These are phyloP conservation scores for Boletus rubroflammeus DNA, from an alignment of 768 basidiomycete species.

Conservation along the genomic window DNA sequence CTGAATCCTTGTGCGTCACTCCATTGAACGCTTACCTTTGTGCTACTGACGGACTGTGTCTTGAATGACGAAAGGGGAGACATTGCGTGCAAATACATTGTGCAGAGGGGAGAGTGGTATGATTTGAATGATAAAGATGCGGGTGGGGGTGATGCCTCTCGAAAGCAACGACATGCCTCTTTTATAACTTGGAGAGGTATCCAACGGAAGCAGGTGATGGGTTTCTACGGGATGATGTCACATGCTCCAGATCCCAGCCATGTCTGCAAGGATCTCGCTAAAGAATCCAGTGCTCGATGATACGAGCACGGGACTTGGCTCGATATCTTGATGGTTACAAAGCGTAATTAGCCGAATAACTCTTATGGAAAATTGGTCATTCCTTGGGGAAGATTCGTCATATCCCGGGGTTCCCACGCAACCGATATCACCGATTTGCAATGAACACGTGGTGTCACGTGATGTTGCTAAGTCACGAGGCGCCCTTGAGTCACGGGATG, in stretches of 20 bases:
- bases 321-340: too few relatives aligned
- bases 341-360: too few relatives aligned
- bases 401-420: too few relatives aligned
- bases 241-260: slow-evolving; percentile 14
- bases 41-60: slow-evolving; percentile 20
- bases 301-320: too few relatives aligned
- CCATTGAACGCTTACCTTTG: slow-evolving; percentile 14
- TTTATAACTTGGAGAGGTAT: slow-evolving; percentile 17
- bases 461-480: too few relatives aligned
- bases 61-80: slow-evolving; percentile 19
- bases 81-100: slow-evolving; percentile 9
- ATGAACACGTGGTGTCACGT: too few relatives aligned
- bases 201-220: background rate
- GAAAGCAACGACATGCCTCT: background rate
- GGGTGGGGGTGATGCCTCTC: background rate
- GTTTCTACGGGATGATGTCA: background rate
- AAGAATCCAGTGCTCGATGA: background rate
- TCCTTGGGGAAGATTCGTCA: too few relatives aligned
- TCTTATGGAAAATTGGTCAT: too few relatives aligned
- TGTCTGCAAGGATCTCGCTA: slow-evolving; percentile 9
- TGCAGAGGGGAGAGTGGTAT: background rate
- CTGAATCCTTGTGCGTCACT: background rate
- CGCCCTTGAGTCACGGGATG: too few relatives aligned
- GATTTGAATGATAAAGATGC: background rate
- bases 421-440: too few relatives aligned